Conservation (phyloP, 1,284 basidiomycete genomes). For the Irpex lacteus region DNA sequence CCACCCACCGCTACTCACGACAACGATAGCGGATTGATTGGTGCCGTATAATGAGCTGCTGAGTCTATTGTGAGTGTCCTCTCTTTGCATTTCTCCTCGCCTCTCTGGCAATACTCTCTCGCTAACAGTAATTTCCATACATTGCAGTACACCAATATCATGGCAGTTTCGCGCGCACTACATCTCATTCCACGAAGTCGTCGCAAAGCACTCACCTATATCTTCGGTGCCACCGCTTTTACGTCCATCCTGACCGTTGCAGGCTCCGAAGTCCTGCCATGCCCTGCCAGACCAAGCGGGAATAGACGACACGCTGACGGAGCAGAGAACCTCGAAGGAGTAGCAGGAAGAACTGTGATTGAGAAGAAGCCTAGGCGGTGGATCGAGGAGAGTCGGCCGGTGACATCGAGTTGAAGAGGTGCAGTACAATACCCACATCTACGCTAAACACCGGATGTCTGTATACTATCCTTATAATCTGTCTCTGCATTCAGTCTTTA, state of each 20-base stretch:
- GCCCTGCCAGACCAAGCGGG: constrained; percentile 56
- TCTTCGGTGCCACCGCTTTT: constrained; percentile 77
- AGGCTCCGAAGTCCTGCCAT: constrained; percentile 73
- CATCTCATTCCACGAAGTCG: constrained; percentile 59
- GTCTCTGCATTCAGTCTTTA: not conserved
- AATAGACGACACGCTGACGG: constrained; percentile 55
- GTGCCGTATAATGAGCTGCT: not conserved
- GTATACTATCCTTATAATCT: not conserved
- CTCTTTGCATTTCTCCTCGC: not conserved
- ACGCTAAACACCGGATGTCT: not conserved
- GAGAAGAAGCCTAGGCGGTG: constrained; percentile 70
- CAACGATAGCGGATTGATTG: not conserved
- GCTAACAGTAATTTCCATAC: not conserved
- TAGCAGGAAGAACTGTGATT: constrained; percentile 41
- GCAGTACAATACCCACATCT: constrained; percentile 57
- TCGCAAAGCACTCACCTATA: constrained; percentile 70
- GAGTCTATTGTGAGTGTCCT: not conserved
- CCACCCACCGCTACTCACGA: not conserved
- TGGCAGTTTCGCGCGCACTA: constrained; percentile 55
- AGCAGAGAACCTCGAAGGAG: constrained; percentile 22
- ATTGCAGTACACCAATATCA: constrained; percentile 33
- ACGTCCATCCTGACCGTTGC: constrained; percentile 78
- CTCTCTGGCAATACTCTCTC: not conserved
- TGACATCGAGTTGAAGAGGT: constrained; percentile 12
- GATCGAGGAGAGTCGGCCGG: constrained; percentile 71